Evolutionary conservation across 2,329 filamentous ascomycete species (phyloP), one percentile per base, ranked within the genome.

Genomic region (Penicillium sp.): DNA sequence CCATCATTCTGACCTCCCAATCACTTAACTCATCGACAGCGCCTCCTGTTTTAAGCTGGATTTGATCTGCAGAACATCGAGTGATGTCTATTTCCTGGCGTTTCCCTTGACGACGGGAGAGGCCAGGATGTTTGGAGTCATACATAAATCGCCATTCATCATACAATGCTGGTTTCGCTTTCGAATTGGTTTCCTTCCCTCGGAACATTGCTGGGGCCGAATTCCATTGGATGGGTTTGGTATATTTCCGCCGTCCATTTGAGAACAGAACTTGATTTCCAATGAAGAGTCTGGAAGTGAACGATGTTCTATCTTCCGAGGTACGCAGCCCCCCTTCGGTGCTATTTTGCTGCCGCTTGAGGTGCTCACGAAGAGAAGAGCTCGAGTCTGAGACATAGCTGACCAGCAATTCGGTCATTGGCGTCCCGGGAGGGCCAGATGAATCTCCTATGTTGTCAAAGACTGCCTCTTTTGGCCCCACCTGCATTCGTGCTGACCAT

Each of bases 401-500:
- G 44, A 60, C 62, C 35, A 76, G 45, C 0, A 72, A 41, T 6
- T 67, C 68, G 2, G 70, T 67, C 6, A 63, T 57, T 3, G 75
- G 75, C 3, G 69, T 77, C 25, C 76, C 75, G 17, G 75, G 75
- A 4, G 73, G 72, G 7, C 68, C 71, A 15, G 66, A 64, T 6
- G 70, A 61, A 21, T 61, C 65, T 9, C 56, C 61, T 52, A 35
- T 55, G 48, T 53, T 67, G 50, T 59, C 49, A 27, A 33, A 53
- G 7, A 51, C 51, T 41, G 35, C 60, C 44, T 55, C 59, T 17
- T 50, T 61, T 15, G 66, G 59, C 19, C 70, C 66, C 7, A 75
- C 44, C 55, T 75, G 70, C 73, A 78, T 74, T 25, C 66, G 63
- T 27, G 75, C 69, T 25, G 73, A 73, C 75, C 74, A 77, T 29